Percentiles rank a stretch among this genome's conserved stretches.
Conservation (phyloP, 2,329 filamentous ascomycete genomes). For the Microascus cirrosus region DNA sequence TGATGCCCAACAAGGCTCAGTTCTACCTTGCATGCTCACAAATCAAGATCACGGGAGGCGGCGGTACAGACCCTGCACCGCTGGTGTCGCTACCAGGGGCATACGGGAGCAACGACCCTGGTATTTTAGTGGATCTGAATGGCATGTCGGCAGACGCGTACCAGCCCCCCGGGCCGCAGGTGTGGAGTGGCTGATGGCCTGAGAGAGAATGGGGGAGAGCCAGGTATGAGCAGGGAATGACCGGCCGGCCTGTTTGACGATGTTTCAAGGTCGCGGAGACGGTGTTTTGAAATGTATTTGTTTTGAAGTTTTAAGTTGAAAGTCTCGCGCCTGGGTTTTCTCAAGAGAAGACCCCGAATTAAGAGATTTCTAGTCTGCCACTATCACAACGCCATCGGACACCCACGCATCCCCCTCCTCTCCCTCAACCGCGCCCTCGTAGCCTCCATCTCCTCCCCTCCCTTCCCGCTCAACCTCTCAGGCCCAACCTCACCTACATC, state of each 20-base stretch:
- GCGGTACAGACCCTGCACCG: conserved; percentile 22
- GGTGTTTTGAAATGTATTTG: too few species aligned
- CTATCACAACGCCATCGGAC: not conserved
- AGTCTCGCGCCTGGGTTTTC: too few species aligned
- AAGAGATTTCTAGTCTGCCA: not conserved
- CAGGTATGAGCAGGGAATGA: too few species aligned
- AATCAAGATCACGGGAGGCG: conserved; percentile 21
- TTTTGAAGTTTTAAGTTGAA: too few species aligned
- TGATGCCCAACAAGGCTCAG: conserved; percentile 23
- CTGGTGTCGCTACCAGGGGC: conserved; percentile 42
- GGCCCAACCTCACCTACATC: conserved; percentile 17
- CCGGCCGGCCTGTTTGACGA: too few species aligned
- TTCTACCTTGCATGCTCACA: conserved; percentile 18
- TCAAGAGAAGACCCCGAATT: too few species aligned
- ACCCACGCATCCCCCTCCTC: not conserved
- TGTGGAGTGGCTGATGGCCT: not conserved
- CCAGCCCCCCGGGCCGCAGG: conserved; percentile 2
- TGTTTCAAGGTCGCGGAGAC: too few species aligned
- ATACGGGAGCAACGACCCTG: conserved; percentile 36
- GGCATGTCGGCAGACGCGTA: not conserved
- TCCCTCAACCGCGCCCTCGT: not conserved
- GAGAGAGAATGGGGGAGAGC: too few species aligned
- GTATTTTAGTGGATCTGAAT: conserved; percentile 24
- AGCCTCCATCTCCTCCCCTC: conserved; percentile 7
- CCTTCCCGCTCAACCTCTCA: conserved; percentile 11